These are phyloP conservation scores for Fusarium ambrosium DNA, from an alignment of 2,329 filamentous ascomycete species.

Conservation along the genomic window DNA sequence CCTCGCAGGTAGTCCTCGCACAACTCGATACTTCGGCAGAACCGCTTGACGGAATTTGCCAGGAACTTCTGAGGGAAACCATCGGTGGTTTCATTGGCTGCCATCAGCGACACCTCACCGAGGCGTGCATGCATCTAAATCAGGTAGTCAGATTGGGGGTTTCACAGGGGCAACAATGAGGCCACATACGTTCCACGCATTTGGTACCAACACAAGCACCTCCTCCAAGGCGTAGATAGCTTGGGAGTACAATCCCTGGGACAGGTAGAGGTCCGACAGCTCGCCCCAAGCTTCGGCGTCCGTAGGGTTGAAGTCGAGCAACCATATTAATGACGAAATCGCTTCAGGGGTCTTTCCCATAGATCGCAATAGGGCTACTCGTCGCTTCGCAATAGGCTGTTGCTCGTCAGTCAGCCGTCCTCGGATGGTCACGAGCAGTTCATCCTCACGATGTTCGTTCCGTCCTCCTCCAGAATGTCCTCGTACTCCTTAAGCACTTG, in stretches of 20 bases:
- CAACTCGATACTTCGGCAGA: conserved; percentile 91
- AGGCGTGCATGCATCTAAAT: conserved; percentile 84
- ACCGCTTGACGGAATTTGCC: conserved; percentile 83
- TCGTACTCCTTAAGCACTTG: conserved; percentile 84
- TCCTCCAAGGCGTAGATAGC: conserved; percentile 92
- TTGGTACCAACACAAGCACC: conserved; percentile 86
- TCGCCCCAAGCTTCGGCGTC: conserved; percentile 96
- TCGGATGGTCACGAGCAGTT: not conserved
- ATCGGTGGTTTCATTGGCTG: conserved; percentile 62
- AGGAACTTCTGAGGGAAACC: conserved; percentile 66
- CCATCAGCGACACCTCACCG: conserved; percentile 86
- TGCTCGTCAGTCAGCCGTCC: conserved; percentile 37
- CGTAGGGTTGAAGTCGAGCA: conserved; percentile 87
- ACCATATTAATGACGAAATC: conserved; percentile 77
- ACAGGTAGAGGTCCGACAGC: conserved; percentile 86
- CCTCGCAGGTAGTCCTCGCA: conserved; percentile 94
- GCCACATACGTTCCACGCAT: conserved; percentile 89
- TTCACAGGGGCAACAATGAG: conserved; percentile 5
- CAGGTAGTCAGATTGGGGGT: conserved; percentile 35
- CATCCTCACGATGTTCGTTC: conserved; percentile 80
- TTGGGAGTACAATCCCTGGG: conserved; percentile 83
- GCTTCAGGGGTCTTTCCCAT: conserved; percentile 80
- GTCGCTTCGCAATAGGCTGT: conserved; percentile 88
- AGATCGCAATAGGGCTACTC: conserved; percentile 82
- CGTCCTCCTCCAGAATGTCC: conserved; percentile 77